Evolutionary conservation across 495 filamentous ascomycete genomes (phyloP).

Genomic region (Terfezia boudieri): DNA sequence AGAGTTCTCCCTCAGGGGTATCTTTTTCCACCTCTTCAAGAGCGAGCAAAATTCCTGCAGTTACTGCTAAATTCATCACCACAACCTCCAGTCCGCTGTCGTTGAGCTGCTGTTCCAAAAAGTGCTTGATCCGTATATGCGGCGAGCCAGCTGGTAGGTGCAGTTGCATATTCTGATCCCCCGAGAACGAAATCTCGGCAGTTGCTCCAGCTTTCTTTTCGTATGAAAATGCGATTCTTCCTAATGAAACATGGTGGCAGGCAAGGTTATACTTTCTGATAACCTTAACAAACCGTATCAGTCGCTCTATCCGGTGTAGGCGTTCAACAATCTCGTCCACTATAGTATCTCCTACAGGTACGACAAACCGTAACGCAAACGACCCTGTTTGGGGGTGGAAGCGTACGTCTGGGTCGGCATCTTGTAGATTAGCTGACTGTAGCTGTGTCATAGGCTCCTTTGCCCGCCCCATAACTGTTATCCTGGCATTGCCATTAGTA

Average conservation of each 20-base stretch:
- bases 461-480: conserved; percentile 10
- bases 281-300: conserved; percentile 42
- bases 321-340: conserved; percentile 32
- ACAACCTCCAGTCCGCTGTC: conserved; percentile 32
- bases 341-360: conserved; percentile 32
- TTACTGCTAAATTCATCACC: conserved; percentile 32
- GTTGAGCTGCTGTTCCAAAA: conserved; percentile 41
- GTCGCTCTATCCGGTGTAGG: conserved; percentile 36
- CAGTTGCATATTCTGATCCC: conserved; percentile 23
- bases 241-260: conserved; percentile 35
- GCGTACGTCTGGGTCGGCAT: conserved; percentile 31
- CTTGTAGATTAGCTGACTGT: conserved; percentile 5
- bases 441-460: conserved; percentile 12
- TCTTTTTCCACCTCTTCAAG: conserved; percentile 32
- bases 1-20: conserved; percentile 24
- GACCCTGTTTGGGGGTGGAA: conserved; percentile 33
- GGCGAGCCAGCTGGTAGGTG: conserved; percentile 44
- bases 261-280: conserved; percentile 31
- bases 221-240: conserved; percentile 41
- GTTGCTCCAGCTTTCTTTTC: conserved; percentile 8
- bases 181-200: not conserved
- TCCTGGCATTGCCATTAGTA: conserved; percentile 3
- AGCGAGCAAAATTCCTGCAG: conserved; percentile 45
- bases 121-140: conserved; percentile 46
- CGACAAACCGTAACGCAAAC: conserved; percentile 36